Conservation (phyloP, 2,329 filamentous ascomycete genomes). For the Fusarium sp. region DNA sequence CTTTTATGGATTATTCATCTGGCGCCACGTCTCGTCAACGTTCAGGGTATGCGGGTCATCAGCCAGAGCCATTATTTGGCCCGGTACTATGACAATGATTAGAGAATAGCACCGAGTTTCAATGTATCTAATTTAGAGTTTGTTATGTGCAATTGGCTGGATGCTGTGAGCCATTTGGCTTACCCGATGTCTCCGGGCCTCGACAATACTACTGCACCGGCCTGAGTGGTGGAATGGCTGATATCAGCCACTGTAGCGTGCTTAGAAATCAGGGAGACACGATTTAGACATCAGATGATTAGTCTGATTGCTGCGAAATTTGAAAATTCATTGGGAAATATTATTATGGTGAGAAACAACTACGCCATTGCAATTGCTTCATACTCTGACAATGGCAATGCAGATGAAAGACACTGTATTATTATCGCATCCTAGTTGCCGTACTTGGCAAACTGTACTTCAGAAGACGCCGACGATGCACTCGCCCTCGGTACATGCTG, state of each 20-base stretch:
- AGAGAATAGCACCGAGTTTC: fast-evolving
- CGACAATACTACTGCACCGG: fast-evolving
- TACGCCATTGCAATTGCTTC: fast-evolving
- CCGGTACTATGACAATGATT: no score
- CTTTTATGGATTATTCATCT: no score
- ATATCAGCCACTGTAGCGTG: fast-evolving
- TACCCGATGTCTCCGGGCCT: fast-evolving
- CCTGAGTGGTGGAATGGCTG: neutral
- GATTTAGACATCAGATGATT: fast-evolving
- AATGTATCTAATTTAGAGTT: fast-evolving
- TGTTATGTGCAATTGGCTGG: neutral
- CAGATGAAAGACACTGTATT: neutral
- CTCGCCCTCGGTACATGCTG: conserved; percentile 14
- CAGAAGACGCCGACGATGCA: conserved; percentile 34
- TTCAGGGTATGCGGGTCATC: neutral
- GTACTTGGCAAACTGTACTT: conserved; percentile 36
- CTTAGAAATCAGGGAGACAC: neutral
- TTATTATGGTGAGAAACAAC: no score
- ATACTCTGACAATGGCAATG: fast-evolving
- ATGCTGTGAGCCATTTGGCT: neutral
- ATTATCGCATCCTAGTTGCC: neutral
- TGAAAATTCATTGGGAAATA: no score
- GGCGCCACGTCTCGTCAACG: neutral
- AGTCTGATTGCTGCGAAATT: fast-evolving
- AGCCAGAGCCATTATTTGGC: no score